Conservation (phyloP, 2,329 filamentous ascomycete species). For the Trichoderma breve region DNA sequence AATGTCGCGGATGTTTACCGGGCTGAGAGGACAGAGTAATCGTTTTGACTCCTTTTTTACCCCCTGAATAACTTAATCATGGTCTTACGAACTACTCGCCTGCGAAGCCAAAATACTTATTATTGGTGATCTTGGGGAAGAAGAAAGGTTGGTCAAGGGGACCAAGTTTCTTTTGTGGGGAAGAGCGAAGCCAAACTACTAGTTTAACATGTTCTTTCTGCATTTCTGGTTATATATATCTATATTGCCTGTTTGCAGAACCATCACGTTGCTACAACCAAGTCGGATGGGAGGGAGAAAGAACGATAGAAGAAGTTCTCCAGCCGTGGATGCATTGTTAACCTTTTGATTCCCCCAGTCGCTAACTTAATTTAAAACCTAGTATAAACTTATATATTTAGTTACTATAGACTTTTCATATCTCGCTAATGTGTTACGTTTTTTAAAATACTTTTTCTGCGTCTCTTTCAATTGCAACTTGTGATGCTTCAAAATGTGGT, state of each 20-base stretch:
- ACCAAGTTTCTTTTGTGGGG: slow-evolving; percentile 9
- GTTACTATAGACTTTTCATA: slow-evolving; percentile 20
- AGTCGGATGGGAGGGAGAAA: slow-evolving; percentile 11
- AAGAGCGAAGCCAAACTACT: slow-evolving; percentile 10
- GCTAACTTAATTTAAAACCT: slow-evolving; percentile 19
- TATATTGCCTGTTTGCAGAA: background rate
- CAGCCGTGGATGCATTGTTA: slow-evolving; percentile 19
- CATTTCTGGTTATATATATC: background rate
- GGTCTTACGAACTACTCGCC: background rate
- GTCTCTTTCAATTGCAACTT: background rate
- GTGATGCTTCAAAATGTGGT: background rate
- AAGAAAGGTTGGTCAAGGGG: slow-evolving; percentile 17
- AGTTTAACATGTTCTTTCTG: slow-evolving; percentile 7
- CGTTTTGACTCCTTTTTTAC: background rate
- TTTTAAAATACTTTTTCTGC: background rate
- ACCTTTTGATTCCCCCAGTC: slow-evolving; percentile 20
- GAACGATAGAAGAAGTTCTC: slow-evolving; percentile 9
- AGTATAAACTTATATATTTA: slow-evolving; percentile 19
- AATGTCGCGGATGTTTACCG: slow-evolving; percentile 15
- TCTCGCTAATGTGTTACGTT: slow-evolving; percentile 18
- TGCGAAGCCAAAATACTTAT: background rate
- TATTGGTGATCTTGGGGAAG: slow-evolving; percentile 13
- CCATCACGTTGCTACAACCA: slow-evolving; percentile 7
- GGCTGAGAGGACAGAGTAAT: background rate
- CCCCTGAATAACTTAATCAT: slow-evolving; percentile 9